These are phyloP conservation scores for Fonsecaea multimorphosa DNA, from an alignment of 2,329 filamentous ascomycete species.

Conservation along the genomic window DNA sequence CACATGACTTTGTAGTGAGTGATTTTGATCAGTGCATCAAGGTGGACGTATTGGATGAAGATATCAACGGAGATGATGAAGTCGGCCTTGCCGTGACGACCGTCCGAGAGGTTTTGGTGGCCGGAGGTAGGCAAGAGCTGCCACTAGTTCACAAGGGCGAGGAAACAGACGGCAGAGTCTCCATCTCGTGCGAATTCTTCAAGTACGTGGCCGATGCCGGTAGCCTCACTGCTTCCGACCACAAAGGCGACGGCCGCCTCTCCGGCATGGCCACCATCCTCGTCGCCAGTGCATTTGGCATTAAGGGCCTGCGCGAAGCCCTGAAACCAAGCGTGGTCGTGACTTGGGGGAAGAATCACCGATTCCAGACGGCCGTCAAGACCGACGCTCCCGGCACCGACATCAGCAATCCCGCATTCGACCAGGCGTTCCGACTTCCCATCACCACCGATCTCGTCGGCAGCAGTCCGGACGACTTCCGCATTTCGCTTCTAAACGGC, in stretches of 20 bases:
- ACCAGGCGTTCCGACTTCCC: conserved; percentile 35
- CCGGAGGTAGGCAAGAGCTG: conserved; percentile 27
- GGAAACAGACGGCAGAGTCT: conserved; percentile 29
- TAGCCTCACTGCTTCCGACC: conserved; percentile 34
- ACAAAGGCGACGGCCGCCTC: conserved; percentile 35
- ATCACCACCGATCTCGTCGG: conserved; percentile 35
- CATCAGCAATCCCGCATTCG: conserved; percentile 35
- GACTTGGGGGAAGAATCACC: conserved; percentile 33
- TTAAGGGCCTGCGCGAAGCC: conserved; percentile 30
- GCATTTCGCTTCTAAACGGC: conserved; percentile 34
- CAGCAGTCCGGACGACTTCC: conserved; percentile 32
- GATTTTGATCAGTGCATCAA: conserved; percentile 35
- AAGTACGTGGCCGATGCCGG: conserved; percentile 36
- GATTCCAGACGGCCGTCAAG: conserved; percentile 36
- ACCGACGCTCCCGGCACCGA: conserved; percentile 34
- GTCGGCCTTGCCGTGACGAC: conserved; percentile 30
- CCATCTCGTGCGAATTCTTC: conserved; percentile 32
- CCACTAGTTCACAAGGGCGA: conserved; percentile 27
- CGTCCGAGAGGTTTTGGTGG: conserved; percentile 30
- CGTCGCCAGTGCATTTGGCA: conserved; percentile 31
- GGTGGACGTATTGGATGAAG: conserved; percentile 29
- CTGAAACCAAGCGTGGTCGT: conserved; percentile 34
- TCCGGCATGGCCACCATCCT: conserved; percentile 35
- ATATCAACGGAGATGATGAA: conserved; percentile 30
- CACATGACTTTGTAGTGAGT: conserved; percentile 35